Evolutionary conservation across 2,329 filamentous ascomycete species (phyloP).

Genomic region (Cadophora sp.): DNA sequence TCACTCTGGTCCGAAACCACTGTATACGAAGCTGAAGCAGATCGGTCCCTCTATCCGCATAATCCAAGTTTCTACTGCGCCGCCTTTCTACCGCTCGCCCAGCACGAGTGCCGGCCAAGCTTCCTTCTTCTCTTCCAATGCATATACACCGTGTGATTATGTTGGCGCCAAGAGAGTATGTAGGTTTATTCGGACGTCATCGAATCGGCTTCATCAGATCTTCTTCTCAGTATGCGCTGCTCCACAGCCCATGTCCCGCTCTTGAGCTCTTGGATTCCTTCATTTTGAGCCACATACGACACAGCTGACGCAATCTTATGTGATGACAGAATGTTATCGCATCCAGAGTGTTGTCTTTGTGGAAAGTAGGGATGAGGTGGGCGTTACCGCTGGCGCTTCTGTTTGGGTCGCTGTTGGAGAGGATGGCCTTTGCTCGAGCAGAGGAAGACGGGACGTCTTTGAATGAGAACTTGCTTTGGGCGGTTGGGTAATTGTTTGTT

Average conservation of each 20-base stretch:
- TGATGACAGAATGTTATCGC: neutral
- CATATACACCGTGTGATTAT: neutral
- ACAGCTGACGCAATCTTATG: too few species aligned
- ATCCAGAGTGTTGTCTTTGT: slow-evolving; percentile 9
- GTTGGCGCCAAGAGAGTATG: neutral
- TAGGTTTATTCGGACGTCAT: neutral
- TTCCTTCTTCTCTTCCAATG: neutral
- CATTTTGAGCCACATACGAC: too few species aligned
- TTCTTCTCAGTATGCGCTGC: too few species aligned
- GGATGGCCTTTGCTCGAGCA: neutral
- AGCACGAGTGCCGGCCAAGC: neutral
- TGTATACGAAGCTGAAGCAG: too few species aligned
- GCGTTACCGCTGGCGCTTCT: too few species aligned
- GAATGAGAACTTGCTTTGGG: neutral
- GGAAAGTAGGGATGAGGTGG: neutral
- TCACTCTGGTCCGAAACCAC: too few species aligned
- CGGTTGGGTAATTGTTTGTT: neutral
- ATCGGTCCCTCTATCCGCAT: too few species aligned
- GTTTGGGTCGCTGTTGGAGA: too few species aligned
- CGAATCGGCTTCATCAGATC: too few species aligned
- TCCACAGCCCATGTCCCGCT: neutral
- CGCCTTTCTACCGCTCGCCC: neutral
- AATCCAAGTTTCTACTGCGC: neutral
- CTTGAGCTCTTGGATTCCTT: too few species aligned
- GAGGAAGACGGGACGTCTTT: neutral